These are phyloP conservation scores for Licmophora abbreviata DNA, from an alignment of 108 stramenopile species.

Conservation along the genomic window DNA sequence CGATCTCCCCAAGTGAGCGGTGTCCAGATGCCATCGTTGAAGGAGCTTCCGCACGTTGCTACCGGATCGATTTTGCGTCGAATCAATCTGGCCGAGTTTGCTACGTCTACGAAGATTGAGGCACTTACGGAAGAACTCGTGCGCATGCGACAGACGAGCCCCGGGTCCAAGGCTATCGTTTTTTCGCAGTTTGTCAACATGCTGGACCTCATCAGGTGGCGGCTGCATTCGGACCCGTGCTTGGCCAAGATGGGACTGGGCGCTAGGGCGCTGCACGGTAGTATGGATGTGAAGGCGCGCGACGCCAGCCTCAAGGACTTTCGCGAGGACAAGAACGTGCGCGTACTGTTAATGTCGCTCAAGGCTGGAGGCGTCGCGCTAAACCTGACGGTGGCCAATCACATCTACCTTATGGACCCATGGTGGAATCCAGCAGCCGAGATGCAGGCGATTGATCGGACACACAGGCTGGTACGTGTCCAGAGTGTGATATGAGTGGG, in stretches of 20 bases:
- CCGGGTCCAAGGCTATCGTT: constrained; percentile 94
- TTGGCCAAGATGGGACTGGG: constrained; percentile 68
- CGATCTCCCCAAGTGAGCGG: constrained; percentile 4
- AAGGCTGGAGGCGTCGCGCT: constrained; percentile 97
- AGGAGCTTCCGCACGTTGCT: constrained; percentile 64
- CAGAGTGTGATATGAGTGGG: no score
- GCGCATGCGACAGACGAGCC: constrained; percentile 76
- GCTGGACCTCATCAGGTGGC: constrained; percentile 92
- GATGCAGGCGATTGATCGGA: constrained; percentile 98
- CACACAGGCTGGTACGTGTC: constrained; percentile 93
- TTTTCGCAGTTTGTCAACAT: constrained; percentile 98
- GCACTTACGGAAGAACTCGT: constrained; percentile 89
- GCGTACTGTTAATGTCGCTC: constrained; percentile 89
- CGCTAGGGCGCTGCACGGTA: constrained; percentile 80
- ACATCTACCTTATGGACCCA: constrained; percentile 84
- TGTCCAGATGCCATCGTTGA: constrained; percentile 54
- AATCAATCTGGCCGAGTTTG: constrained; percentile 91
- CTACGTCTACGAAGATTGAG: constrained; percentile 94
- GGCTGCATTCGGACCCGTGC: constrained; percentile 82
- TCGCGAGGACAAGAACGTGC: constrained; percentile 70
- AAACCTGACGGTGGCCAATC: constrained; percentile 90
- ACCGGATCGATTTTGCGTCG: constrained; percentile 83
- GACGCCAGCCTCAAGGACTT: constrained; percentile 81
- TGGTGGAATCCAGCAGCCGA: constrained; percentile 85
- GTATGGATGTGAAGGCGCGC: constrained; percentile 88